Conservation (phyloP, 495 filamentous ascomycete genomes). For the Rostrohypoxylon terebratum region DNA sequence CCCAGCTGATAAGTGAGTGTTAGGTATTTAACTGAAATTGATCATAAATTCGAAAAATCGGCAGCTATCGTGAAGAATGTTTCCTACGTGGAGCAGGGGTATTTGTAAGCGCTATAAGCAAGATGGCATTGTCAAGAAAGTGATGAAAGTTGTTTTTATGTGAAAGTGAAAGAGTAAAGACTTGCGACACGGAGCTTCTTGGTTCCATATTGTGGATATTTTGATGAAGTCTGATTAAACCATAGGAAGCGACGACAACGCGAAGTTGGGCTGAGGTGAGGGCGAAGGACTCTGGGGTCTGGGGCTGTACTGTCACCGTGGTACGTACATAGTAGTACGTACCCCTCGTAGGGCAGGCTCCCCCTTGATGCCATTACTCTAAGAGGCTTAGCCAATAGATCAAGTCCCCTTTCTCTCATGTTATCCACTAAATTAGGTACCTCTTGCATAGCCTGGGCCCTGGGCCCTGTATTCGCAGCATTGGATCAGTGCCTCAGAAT, state of each 20-base stretch:
- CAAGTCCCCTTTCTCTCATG: constrained; percentile 24
- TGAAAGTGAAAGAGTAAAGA: background rate
- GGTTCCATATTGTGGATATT: background rate
- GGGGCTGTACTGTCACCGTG: background rate
- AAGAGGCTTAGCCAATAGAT: constrained; percentile 23
- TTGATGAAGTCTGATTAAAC: background rate
- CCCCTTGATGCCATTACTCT: background rate
- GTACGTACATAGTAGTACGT: constrained; percentile 12
- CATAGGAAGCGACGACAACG: constrained; percentile 1
- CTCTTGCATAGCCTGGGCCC: constrained; percentile 8
- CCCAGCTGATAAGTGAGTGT: background rate
- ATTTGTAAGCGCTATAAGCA: background rate
- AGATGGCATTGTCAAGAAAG: background rate
- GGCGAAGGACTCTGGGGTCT: background rate
- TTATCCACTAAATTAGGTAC: constrained; percentile 16
- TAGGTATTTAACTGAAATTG: background rate
- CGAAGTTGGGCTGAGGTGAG: constrained; percentile 14
- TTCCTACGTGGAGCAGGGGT: background rate
- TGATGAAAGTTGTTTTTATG: background rate
- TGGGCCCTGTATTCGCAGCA: too few relatives aligned
- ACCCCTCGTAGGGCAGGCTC: background rate
- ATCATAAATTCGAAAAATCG: background rate
- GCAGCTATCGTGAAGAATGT: constrained; percentile 1
- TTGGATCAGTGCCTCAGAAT: background rate
- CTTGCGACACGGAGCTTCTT: background rate